A percentile compares a stretch with the other conserved stretches of the same genome.
Conservation (phyloP, 352 stramenopile genomes). For the Globisporangium lucens region DNA sequence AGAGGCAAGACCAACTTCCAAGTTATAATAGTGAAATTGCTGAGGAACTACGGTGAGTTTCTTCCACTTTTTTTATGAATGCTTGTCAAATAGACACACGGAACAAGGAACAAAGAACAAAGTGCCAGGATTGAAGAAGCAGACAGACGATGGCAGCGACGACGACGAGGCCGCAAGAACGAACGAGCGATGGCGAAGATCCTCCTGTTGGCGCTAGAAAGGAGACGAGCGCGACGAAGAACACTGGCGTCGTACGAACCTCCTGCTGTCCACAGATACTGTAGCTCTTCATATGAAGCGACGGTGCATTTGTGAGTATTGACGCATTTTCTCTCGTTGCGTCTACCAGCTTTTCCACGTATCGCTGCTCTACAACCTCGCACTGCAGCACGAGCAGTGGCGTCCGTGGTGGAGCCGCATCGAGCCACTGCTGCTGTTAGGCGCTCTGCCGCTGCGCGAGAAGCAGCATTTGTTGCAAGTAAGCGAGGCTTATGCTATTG, state of each 20-base stretch:
- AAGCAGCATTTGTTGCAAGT: constrained; percentile 46
- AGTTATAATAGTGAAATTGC: too few species aligned
- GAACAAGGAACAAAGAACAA: too few species aligned
- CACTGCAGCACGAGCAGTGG: constrained; percentile 33
- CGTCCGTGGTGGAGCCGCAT: constrained; percentile 78
- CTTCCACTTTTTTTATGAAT: too few species aligned
- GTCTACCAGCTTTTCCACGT: constrained; percentile 29
- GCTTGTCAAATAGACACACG: too few species aligned
- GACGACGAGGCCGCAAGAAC: constrained; percentile 21
- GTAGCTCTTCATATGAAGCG: neutral
- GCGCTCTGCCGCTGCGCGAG: constrained; percentile 57
- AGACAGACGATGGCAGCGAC: neutral
- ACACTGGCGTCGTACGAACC: constrained; percentile 3
- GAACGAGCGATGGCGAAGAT: constrained; percentile 17
- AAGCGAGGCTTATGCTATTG: neutral
- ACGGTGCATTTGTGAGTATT: neutral
- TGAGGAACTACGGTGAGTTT: too few species aligned
- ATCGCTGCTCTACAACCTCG: constrained; percentile 78
- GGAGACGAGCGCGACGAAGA: neutral
- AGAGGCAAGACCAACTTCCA: too few species aligned
- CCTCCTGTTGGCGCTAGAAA: neutral
- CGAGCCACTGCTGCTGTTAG: constrained; percentile 59
- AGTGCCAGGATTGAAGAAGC: neutral
- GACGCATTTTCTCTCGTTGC: neutral
- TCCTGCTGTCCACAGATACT: neutral